Base-by-base conservation (phyloP, 306 rosid genomes). In the Vicia villosa region DNA sequence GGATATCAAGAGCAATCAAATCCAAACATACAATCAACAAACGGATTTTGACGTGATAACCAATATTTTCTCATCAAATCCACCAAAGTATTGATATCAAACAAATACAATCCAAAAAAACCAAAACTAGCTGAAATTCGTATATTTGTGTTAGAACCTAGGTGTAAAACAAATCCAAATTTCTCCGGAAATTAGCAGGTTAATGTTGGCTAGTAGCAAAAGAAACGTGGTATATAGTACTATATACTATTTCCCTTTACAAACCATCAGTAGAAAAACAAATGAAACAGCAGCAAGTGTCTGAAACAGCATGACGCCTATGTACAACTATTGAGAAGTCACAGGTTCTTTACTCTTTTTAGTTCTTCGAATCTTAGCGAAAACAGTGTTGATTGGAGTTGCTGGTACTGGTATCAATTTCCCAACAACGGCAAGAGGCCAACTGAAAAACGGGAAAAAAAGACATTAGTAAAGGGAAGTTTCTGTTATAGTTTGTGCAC, bases 391-490 rank as follows among this genome's bases (percentile, higher is more conserved):
- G 12, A 86, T 3, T 6, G 87, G 85, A 36, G 89, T 83, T 63
- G 60, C 41, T 19, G 91, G 84, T 20, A 91, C 97, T 4, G 89
- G 99, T 50, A 95, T 85, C 50, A 91, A 63, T 73, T 95, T 95
- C 72, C 97, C 99, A 21, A 91, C 4, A 34, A 86, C 83, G 38
- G 96, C 97, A 36, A 95, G 95, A 50, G 99, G 97, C 99, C 99
- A 95, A 75, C 99, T 95, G 88, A 46, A 61, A 56, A 49, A 38
- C 42, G 69, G 40, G 41, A 1, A 1, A 37, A 14, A 20, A 20
- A 59, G 12, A 50, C 6, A 12, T 17, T 12, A 19, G n/a, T 34
- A 61, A 12, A 5, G 50, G 40, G 13, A 51, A 47, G 30, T 68
- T n/a, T 41, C 6, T 11, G 30, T 72, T 66, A 71, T 56, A 43